These are phyloP conservation scores for Diaporthe longicolla DNA, from an alignment of 2,329 filamentous ascomycete species.

Conservation along the genomic window DNA sequence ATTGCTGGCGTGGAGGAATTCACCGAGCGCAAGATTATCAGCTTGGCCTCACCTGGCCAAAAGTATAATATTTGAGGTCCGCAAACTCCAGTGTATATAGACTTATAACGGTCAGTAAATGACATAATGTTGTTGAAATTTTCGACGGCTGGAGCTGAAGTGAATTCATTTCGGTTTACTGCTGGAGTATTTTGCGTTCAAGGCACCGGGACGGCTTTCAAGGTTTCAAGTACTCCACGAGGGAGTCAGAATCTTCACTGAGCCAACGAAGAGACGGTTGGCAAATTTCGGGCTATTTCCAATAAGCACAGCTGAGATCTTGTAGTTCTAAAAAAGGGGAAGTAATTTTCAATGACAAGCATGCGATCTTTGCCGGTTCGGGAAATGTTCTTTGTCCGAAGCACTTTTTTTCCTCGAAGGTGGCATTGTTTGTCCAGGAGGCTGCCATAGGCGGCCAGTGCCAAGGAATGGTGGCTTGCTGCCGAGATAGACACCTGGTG, in stretches of 20 bases:
- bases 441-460: not conserved
- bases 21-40: constrained; percentile 55
- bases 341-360: not conserved
- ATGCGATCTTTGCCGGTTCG: not conserved
- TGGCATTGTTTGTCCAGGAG: not conserved
- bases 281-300: not conserved
- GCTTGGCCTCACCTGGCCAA: constrained; percentile 46
- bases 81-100: not conserved
- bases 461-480: not conserved
- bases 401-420: too few species aligned
- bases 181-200: not conserved
- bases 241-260: not conserved
- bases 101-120: too few species aligned
- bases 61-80: constrained; percentile 46
- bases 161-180: too few species aligned
- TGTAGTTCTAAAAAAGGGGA: not conserved
- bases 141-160: too few species aligned
- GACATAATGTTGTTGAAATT: too few species aligned
- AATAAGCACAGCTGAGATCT: not conserved
- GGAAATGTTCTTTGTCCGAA: not conserved
- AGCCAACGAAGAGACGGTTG: too few species aligned
- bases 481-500: too few species aligned
- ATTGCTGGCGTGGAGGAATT: constrained; percentile 54
- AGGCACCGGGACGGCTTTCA: too few species aligned
- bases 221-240: not conserved